These are phyloP conservation scores for Calonectria pauciramosa DNA, from an alignment of 2,329 filamentous ascomycete species.

Conservation along the genomic window DNA sequence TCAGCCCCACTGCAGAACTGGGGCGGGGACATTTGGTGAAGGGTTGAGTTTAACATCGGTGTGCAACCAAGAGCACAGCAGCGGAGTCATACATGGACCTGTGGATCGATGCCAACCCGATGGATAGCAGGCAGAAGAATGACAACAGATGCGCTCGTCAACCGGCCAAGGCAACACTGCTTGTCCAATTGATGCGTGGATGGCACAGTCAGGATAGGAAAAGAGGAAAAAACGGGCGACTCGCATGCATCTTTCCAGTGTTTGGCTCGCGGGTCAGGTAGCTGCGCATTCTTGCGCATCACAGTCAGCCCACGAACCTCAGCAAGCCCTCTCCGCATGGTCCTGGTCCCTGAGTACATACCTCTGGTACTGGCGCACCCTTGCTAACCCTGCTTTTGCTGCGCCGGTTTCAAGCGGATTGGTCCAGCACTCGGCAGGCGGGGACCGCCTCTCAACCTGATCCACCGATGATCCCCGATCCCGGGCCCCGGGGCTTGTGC, in stretches of 20 bases:
- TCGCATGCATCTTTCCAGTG: neutral
- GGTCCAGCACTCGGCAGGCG: conserved; percentile 11
- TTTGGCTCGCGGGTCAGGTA: neutral
- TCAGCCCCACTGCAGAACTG: conserved; percentile 7
- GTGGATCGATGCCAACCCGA: conserved; percentile 13
- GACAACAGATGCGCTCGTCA: conserved; percentile 8
- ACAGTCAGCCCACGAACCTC: conserved; percentile 16
- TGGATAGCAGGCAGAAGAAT: conserved; percentile 1
- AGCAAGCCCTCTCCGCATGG: conserved; percentile 3
- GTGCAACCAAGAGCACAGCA: conserved; percentile 10
- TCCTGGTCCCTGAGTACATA: conserved; percentile 10
- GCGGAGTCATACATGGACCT: neutral
- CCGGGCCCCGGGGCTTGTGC: conserved; percentile 31
- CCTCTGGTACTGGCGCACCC: neutral
- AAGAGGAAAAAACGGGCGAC: neutral
- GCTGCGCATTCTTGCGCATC: neutral
- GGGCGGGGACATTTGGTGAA: neutral
- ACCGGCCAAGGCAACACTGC: neutral
- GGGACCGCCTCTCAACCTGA: conserved; percentile 14
- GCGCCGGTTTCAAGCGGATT: conserved; percentile 8
- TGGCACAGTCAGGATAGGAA: neutral
- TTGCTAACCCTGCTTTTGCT: neutral
- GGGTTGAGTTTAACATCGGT: conserved; percentile 21
- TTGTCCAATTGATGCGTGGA: neutral
- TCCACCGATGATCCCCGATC: conserved; percentile 39